Percentiles rank a stretch among this genome's conserved stretches.
phyloP scores from a whole-genome alignment of 169 alveolate genomes.

The Plasmodium inui region DNA sequence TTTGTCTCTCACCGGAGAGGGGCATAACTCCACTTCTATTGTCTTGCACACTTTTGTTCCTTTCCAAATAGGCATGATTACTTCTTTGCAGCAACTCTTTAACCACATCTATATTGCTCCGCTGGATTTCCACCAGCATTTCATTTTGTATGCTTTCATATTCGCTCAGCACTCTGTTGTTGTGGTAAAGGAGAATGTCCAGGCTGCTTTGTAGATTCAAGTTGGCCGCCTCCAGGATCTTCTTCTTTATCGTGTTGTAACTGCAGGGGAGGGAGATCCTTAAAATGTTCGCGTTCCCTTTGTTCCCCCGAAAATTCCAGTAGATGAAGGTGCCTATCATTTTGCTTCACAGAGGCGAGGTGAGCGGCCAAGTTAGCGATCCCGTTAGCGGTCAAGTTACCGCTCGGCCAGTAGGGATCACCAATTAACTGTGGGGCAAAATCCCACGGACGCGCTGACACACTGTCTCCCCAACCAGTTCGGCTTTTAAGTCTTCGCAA shows the following conservation, averaged over 20 bases:
- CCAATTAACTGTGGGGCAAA: not conserved
- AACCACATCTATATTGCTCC: slow-evolving; percentile 39
- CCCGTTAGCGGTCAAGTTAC: not conserved
- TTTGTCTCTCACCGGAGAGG: not conserved
- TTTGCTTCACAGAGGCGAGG: not conserved
- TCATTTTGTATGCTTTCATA: slow-evolving; percentile 65
- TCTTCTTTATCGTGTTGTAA: slow-evolving; percentile 60
- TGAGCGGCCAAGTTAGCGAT: not conserved
- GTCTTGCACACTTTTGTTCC: slow-evolving; percentile 29
- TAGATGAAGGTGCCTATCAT: slow-evolving; percentile 62
- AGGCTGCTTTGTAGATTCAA: slow-evolving; percentile 36
- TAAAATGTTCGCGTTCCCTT: slow-evolving; percentile 40
- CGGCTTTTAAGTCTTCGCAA: not conserved
- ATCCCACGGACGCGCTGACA: not conserved
- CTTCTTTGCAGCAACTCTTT: slow-evolving; percentile 29
- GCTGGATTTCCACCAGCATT: slow-evolving; percentile 60
- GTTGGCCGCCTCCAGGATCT: slow-evolving; percentile 37
- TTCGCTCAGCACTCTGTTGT: slow-evolving; percentile 51
- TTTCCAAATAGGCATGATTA: slow-evolving; percentile 36
- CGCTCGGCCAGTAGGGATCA: not conserved
- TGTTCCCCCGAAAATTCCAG: slow-evolving; percentile 66
- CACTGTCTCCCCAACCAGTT: not conserved
- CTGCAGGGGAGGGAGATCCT: slow-evolving; percentile 70
- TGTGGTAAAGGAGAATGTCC: slow-evolving; percentile 62
- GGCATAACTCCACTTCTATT: not conserved